Percentiles rank a stretch among this genome's conserved stretches.
phyloP scores from a whole-genome alignment of 139 green algal genomes.

The Chlorella sp. region DNA sequence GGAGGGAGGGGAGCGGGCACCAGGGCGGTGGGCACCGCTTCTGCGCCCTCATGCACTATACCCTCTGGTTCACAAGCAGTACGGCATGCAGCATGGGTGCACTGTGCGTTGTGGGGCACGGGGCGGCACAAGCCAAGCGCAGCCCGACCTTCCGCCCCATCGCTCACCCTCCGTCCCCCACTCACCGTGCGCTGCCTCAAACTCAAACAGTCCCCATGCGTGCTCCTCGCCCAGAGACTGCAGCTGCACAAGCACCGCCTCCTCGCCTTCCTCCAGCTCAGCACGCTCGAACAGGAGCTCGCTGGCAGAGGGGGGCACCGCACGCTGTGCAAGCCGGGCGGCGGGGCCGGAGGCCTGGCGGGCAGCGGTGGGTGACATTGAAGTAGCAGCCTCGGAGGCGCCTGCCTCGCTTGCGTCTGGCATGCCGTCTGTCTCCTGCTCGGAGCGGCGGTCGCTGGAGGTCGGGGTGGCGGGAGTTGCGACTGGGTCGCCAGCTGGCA shows the following conservation, averaged over 20 bases:
- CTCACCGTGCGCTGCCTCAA: slow-evolving; percentile 5
- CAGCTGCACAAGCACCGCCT: not conserved
- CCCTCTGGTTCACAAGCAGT: no score
- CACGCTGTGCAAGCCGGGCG: not conserved
- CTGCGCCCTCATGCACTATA: no score
- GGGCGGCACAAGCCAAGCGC: not conserved
- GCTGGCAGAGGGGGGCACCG: not conserved
- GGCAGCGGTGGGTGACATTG: not conserved
- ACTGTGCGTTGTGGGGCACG: no score
- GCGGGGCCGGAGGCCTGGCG: not conserved
- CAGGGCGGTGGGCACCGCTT: no score
- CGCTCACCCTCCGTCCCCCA: no score
- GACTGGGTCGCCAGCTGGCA: no score
- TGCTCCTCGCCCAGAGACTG: not conserved
- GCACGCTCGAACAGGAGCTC: not conserved
- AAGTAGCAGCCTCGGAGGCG: not conserved
- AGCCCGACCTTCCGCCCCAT: no score
- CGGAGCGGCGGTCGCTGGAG: not conserved
- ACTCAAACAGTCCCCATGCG: slow-evolving; percentile 12
- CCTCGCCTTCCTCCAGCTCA: not conserved
- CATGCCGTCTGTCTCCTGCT: not conserved
- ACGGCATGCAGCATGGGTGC: no score
- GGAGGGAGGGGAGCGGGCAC: no score
- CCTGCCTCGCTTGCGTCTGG: not conserved
- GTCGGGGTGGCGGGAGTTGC: not conserved